These are phyloP conservation scores for Yamadazyma tumulicola DNA, from an alignment of 805 yeast species.

Conservation along the genomic window DNA sequence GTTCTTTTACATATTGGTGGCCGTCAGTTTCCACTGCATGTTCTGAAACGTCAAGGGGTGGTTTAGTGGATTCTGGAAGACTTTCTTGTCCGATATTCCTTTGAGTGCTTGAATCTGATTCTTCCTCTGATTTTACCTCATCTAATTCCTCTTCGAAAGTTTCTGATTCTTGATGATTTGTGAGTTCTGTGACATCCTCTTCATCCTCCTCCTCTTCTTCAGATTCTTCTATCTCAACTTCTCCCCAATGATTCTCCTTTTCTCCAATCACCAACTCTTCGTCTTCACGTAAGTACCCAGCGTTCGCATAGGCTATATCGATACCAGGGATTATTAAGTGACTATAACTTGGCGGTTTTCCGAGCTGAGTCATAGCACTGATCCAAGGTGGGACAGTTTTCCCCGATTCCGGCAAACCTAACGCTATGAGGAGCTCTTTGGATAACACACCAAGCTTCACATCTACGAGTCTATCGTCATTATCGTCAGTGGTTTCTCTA, in stretches of 20 bases:
- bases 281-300: slow-evolving; percentile 24
- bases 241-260: slow-evolving; percentile 30
- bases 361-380: slow-evolving; percentile 59
- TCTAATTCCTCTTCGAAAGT: slow-evolving; percentile 46
- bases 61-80: slow-evolving; percentile 1
- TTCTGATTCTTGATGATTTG: too few relatives aligned
- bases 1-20: background rate
- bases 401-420: slow-evolving; percentile 56
- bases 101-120: slow-evolving; percentile 50
- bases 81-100: too few relatives aligned
- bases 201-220: slow-evolving; percentile 49
- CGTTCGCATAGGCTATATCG: slow-evolving; percentile 33
- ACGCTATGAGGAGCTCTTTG: slow-evolving; percentile 57
- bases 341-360: slow-evolving; percentile 83
- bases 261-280: slow-evolving; percentile 13
- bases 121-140: too few relatives aligned
- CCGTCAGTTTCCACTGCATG: background rate
- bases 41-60: slow-evolving; percentile 4
- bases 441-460: slow-evolving; percentile 69
- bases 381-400: slow-evolving; percentile 74
- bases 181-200: slow-evolving; percentile 47
- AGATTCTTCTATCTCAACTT: slow-evolving; percentile 26
- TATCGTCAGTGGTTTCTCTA: slow-evolving; percentile 49
- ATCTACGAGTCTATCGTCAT: slow-evolving; percentile 25
- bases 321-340: slow-evolving; percentile 54